Percentiles rank a stretch among this genome's conserved stretches.
Conservation (phyloP, 306 rosid genomes). For the Corylus americana region DNA sequence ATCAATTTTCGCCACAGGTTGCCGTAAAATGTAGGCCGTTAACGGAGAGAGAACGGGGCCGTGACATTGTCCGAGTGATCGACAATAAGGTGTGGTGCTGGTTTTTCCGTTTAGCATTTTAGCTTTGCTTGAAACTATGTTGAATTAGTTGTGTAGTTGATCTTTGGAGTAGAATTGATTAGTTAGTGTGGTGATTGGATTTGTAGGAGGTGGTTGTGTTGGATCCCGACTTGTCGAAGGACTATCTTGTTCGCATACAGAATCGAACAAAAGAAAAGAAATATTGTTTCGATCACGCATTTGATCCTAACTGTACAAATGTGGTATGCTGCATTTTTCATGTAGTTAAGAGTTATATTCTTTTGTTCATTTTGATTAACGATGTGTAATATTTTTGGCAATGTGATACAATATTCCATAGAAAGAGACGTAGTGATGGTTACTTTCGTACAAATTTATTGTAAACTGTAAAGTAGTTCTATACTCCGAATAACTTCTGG, state of each 20-base stretch:
- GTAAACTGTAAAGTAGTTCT: not conserved
- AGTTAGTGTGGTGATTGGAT: constrained; percentile 1
- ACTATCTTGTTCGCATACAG: constrained; percentile 60
- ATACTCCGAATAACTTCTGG: not conserved
- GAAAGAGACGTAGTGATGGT: not conserved
- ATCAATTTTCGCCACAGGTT: constrained; percentile 36
- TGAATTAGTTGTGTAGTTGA: not conserved
- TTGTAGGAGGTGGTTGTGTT: constrained; percentile 56
- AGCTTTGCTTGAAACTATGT: not conserved
- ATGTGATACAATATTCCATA: not conserved
- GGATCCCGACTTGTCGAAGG: constrained; percentile 60
- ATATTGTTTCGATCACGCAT: constrained; percentile 61
- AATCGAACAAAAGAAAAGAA: constrained; percentile 61
- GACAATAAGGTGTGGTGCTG: constrained; percentile 46
- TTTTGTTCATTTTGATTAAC: not conserved
- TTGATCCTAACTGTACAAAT: constrained; percentile 41
- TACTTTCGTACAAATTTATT: not conserved
- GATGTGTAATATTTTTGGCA: not conserved
- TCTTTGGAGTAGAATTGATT: not conserved
- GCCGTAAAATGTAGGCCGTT: constrained; percentile 63
- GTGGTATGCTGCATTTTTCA: constrained; percentile 21
- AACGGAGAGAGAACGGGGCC: constrained; percentile 47
- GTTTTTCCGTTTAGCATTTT: not conserved
- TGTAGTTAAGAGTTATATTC: not conserved
- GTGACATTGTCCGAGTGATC: constrained; percentile 56